These are phyloP conservation scores for Sanguinoderma infundibulare DNA, from an alignment of 1,284 basidiomycete species.

Conservation along the genomic window DNA sequence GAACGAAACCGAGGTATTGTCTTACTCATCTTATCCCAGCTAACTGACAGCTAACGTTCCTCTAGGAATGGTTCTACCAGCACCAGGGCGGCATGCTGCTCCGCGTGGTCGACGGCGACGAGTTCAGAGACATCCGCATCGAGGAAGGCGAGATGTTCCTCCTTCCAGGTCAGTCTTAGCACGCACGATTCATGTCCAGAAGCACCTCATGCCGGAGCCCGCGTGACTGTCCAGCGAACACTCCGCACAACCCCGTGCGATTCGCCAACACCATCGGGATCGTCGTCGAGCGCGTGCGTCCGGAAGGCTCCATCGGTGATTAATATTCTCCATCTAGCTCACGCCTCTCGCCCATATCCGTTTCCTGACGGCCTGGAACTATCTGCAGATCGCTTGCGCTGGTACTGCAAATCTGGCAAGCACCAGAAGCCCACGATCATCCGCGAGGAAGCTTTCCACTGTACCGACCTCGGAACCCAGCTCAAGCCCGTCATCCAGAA, in stretches of 20 bases:
- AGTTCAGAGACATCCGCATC: constrained; percentile 87
- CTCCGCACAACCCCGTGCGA: constrained; percentile 93
- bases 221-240: constrained; percentile 67
- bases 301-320: constrained; percentile 62
- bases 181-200: not conserved
- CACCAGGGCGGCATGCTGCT: constrained; percentile 91
- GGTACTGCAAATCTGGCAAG: constrained; percentile 85
- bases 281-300: constrained; percentile 92
- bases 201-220: not conserved
- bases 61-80: constrained; percentile 95
- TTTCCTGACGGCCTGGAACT: not conserved
- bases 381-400: constrained; percentile 81
- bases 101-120: constrained; percentile 85
- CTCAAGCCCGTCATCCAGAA: constrained; percentile 89
- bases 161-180: constrained; percentile 70
- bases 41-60: too few species aligned
- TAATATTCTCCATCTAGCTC: not conserved
- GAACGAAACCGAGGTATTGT: constrained; percentile 84
- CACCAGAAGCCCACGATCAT: constrained; percentile 83
- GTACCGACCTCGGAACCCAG: constrained; percentile 91
- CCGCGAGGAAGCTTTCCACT: constrained; percentile 87
- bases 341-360: not conserved
- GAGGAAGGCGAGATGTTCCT: constrained; percentile 97
- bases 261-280: constrained; percentile 92
- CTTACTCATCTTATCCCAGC: too few species aligned